phyloP scores from a whole-genome alignment of 1,284 basidiomycete genomes.

The Grifola frondosa region DNA sequence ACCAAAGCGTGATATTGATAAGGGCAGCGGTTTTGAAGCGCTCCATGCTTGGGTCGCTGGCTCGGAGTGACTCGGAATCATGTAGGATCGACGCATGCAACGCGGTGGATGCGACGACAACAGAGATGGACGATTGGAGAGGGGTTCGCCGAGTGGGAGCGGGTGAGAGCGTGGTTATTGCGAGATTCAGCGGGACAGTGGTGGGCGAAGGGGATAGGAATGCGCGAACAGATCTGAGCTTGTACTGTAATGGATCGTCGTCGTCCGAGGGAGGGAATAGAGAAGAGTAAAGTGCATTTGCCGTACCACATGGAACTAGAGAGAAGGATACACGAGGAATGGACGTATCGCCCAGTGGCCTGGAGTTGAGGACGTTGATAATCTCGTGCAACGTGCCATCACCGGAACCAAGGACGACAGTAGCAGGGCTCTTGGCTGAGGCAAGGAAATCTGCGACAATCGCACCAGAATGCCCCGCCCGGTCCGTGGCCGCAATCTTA shows the following conservation, averaged over 20 bases:
- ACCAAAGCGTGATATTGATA: constrained; percentile 76
- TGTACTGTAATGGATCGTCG: constrained; percentile 38
- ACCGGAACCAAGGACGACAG: constrained; percentile 73
- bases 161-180: constrained; percentile 48
- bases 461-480: constrained; percentile 58
- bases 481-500: constrained; percentile 50
- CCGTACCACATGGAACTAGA: constrained; percentile 85
- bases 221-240: constrained; percentile 53
- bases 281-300: constrained; percentile 85
- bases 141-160: constrained; percentile 27
- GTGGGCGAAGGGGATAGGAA: constrained; percentile 40
- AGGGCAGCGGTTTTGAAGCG: constrained; percentile 85
- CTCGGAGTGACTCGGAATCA: constrained; percentile 77
- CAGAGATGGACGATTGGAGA: constrained; percentile 40
- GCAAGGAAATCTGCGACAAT: constrained; percentile 45
- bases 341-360: constrained; percentile 19
- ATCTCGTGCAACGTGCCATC: constrained; percentile 92
- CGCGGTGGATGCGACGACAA: constrained; percentile 73
- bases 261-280: constrained; percentile 46
- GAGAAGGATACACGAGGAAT: constrained; percentile 40
- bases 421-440: constrained; percentile 30
- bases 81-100: constrained; percentile 88
- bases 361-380: constrained; percentile 55
- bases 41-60: constrained; percentile 71
- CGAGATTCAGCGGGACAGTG: constrained; percentile 55